phyloP scores from a whole-genome alignment of 2,329 filamentous ascomycete species.

The Diplodia mutila region DNA sequence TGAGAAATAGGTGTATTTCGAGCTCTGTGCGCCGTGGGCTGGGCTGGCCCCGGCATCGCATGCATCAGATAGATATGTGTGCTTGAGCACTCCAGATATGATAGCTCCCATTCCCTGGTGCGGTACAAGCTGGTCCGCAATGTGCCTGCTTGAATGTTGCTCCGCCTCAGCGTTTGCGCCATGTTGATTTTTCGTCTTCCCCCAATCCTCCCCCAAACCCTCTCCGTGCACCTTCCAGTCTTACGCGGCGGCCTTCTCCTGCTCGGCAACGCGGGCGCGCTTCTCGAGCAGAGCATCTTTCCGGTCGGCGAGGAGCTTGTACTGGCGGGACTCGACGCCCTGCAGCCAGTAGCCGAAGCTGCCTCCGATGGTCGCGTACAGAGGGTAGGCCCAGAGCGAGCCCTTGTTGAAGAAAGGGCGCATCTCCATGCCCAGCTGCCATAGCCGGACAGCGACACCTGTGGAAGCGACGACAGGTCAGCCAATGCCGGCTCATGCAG shows the following conservation, averaged over 20 bases:
- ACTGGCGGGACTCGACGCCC: conserved; percentile 83
- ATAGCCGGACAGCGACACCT: conserved; percentile 91
- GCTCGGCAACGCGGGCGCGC: conserved; percentile 62
- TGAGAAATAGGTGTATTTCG: background rate
- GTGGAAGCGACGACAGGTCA: conserved; percentile 29
- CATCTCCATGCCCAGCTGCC: conserved; percentile 99
- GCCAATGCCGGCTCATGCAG: conserved; percentile 29
- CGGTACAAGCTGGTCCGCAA: background rate
- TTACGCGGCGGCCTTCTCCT: conserved; percentile 16
- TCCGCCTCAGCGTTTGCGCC: background rate
- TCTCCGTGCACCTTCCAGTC: background rate
- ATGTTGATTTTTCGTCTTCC: background rate
- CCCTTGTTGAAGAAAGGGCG: conserved; percentile 85
- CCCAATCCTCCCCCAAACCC: background rate
- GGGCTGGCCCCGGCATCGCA: background rate
- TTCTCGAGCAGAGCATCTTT: conserved; percentile 86
- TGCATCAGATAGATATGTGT: conserved; percentile 5
- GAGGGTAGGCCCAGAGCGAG: conserved; percentile 87
- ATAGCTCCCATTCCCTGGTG: conserved; percentile 2
- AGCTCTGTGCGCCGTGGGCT: conserved; percentile 1
- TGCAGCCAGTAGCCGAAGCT: conserved; percentile 97
- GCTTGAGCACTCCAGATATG: background rate
- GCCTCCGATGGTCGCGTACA: conserved; percentile 82
- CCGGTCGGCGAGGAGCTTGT: conserved; percentile 74
- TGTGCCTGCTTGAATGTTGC: background rate